Conservation (phyloP, 805 yeast species). For the Starmerella floris region DNA sequence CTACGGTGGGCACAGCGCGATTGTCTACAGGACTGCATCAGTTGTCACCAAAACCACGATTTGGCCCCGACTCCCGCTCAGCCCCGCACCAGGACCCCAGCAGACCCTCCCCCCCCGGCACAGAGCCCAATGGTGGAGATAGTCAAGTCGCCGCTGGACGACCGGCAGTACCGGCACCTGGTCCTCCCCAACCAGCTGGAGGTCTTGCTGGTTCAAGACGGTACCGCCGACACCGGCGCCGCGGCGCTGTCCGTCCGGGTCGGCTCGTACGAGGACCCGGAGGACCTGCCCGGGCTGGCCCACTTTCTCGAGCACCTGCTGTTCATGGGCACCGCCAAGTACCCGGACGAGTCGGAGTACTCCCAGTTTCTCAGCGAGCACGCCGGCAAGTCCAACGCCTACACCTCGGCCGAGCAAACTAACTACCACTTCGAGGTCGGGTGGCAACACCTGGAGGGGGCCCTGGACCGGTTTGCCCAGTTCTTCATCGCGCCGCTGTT, state of each 20-base stretch:
- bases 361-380: conserved; percentile 64
- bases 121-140: conserved; percentile 3
- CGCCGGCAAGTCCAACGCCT: conserved; percentile 84
- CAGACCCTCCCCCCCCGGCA: too few relatives aligned
- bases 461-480: conserved; percentile 84
- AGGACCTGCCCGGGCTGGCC: conserved; percentile 61
- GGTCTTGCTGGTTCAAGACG: conserved; percentile 62
- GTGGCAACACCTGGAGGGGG: conserved; percentile 65
- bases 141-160: conserved; percentile 39
- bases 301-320: conserved; percentile 80
- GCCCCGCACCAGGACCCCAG: too few relatives aligned
- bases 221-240: conserved; percentile 48
- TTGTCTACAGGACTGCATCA: too few relatives aligned
- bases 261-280: conserved; percentile 74
- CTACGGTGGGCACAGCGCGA: too few relatives aligned
- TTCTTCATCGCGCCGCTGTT: conserved; percentile 82
- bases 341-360: conserved; percentile 64
- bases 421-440: conserved; percentile 82
- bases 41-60: too few relatives aligned
- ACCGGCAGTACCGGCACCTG: conserved; percentile 59
- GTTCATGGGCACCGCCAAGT: conserved; percentile 68
- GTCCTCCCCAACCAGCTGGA: conserved; percentile 56
- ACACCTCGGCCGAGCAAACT: conserved; percentile 76
- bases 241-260: conserved; percentile 63
- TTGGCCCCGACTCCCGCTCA: too few relatives aligned